Evolutionary conservation across 2,329 filamentous ascomycete species (phyloP), one percentile per base, ranked within the genome.

Genomic region (Xylaria sp.): DNA sequence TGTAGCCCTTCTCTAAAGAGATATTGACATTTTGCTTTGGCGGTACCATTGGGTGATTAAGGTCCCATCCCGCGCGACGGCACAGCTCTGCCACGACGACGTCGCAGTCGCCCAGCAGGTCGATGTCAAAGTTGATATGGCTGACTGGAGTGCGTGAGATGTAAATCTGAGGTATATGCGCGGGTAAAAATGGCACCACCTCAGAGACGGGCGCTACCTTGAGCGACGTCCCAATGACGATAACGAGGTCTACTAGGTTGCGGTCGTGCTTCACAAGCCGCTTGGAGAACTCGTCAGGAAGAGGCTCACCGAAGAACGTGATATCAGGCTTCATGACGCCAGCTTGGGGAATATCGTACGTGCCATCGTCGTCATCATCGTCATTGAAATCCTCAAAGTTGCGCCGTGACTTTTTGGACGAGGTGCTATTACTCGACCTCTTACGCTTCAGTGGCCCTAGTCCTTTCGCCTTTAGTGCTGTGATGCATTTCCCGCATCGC

Each of bases 311-410:
- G 76, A 98, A 98, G 84, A 99, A 98, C 55, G 93, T 98, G 78
- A 99, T 98, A 82, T 98, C 95, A 9, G 96, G 96, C 85, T 92
- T 97, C 93, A 97, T 97, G 78, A 97, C 90, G 65, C 93, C 93
- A 2, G 90, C 87, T 57, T 86, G 84, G 1, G 90, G 89, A 47
- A 92, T 88, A 72, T 90, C 86, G 76, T 91, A 89, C 64, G 89
- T 84, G 23, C 83, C 86, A 13, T 88, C 86, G 47, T 69, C 77
- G 69, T 83, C 81, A 71, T 83, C 85, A 48, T 85, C 83, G 32
- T 82, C 82, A 62, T 86, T 84, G 16, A 85, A 81, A 66, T 81
- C 81, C 65, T 76, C 79, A 48, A 81, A 77, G 37, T 82, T 78
- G 42, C 82, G 68, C 21, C 68, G 70, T 12, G 65, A 55, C 12